phyloP scores from a whole-genome alignment of 2,329 filamentous ascomycete species.

The Hypoxylon rubiginosum region DNA sequence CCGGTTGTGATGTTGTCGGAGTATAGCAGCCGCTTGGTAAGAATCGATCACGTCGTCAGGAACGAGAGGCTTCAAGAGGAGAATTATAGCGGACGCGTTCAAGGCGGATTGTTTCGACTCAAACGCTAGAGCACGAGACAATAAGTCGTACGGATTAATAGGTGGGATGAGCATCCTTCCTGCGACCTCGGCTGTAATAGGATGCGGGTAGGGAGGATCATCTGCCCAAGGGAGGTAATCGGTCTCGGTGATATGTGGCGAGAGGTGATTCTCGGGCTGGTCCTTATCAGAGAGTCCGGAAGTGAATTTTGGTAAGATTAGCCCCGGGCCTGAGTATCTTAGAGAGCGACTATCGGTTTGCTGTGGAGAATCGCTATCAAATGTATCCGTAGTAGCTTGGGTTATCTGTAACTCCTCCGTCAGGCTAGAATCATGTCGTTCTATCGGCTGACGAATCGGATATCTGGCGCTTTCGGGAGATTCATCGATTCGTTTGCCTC shows the following conservation, averaged over 20 bases:
- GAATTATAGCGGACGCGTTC: conserved; percentile 71
- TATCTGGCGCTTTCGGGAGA: conserved; percentile 43
- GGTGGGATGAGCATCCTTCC: conserved; percentile 51
- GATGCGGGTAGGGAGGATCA: conserved; percentile 69
- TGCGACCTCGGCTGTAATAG: conserved; percentile 46
- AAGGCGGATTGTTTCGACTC: conserved; percentile 69
- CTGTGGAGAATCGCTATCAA: conserved; percentile 44
- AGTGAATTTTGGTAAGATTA: conserved; percentile 32
- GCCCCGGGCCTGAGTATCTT: conserved; percentile 25
- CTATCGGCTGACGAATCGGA: conserved; percentile 30
- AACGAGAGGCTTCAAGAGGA: conserved; percentile 70
- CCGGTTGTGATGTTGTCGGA: conserved; percentile 71
- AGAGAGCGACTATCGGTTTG: conserved; percentile 26
- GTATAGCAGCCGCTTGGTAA: conserved; percentile 67
- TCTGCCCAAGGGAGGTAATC: conserved; percentile 72
- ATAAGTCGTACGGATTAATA: conserved; percentile 68
- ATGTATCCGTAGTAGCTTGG: conserved; percentile 49
- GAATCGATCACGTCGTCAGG: conserved; percentile 67
- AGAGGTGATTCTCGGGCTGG: conserved; percentile 55
- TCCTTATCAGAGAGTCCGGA: conserved; percentile 27
- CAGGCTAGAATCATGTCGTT: conserved; percentile 46
- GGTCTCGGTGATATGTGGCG: conserved; percentile 64
- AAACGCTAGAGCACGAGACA: conserved; percentile 68
- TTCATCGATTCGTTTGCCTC: conserved; percentile 56
- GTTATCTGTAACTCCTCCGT: conserved; percentile 51